A percentile compares a stretch with the other conserved stretches of the same genome.
phyloP scores from a whole-genome alignment of 768 basidiomycete species.

The Boletus speciosus region DNA sequence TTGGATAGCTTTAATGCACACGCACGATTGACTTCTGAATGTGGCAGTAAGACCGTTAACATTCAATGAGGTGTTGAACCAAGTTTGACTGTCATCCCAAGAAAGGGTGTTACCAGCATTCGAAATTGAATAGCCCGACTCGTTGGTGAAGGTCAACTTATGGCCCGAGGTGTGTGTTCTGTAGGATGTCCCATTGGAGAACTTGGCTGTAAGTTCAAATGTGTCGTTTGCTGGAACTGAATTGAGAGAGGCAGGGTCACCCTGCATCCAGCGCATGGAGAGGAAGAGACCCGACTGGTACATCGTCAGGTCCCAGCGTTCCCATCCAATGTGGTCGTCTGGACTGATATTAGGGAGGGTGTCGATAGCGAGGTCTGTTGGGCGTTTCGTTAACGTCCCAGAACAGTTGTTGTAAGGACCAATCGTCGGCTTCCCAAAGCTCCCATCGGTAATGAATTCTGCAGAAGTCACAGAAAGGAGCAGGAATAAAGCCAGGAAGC shows the following conservation, averaged over 20 bases:
- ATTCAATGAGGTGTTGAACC: constrained; percentile 12
- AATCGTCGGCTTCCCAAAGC: not conserved
- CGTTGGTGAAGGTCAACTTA: constrained; percentile 8
- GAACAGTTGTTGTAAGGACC: constrained; percentile 18
- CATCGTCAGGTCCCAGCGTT: constrained; percentile 11
- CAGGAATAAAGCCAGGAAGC: not conserved
- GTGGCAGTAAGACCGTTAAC: constrained; percentile 5
- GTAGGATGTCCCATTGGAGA: constrained; percentile 6
- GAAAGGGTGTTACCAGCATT: constrained; percentile 10
- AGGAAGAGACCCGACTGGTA: constrained; percentile 12
- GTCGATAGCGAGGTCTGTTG: constrained; percentile 6
- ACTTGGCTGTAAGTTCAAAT: constrained; percentile 11
- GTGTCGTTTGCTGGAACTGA: not conserved
- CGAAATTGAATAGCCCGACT: constrained; percentile 10
- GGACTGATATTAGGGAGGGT: constrained; percentile 14
- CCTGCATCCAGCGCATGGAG: constrained; percentile 12
- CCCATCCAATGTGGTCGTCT: constrained; percentile 1
- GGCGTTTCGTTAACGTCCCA: constrained; percentile 2
- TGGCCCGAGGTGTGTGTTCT: constrained; percentile 1
- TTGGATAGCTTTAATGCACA: not conserved
- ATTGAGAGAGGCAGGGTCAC: constrained; percentile 1
- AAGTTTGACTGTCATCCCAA: constrained; percentile 13
- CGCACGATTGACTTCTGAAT: constrained; percentile 6
- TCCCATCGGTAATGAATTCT: not conserved
- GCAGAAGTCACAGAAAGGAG: not conserved